These are phyloP conservation scores for Eimeria brunetti DNA, from an alignment of 169 alveolate species.

Conservation along the genomic window DNA sequence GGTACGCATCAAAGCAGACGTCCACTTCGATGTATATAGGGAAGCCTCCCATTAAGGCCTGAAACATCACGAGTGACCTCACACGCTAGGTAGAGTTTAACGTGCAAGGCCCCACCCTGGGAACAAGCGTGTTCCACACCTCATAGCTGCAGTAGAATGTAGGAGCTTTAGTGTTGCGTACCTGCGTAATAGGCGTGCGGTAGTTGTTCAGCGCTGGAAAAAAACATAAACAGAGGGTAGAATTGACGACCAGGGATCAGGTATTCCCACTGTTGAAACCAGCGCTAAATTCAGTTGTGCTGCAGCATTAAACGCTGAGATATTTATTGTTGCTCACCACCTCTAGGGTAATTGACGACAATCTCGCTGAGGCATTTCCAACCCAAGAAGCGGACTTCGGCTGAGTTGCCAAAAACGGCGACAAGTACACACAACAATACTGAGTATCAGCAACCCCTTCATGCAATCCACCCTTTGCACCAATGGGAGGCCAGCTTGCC, in stretches of 20 bases:
- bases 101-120: not conserved
- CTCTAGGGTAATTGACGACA: not conserved
- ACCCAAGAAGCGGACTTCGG: slow-evolving; percentile 68
- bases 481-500: not conserved
- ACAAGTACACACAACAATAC: not conserved
- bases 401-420: not conserved
- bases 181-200: slow-evolving; percentile 54
- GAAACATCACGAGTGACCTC: not conserved
- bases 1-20: slow-evolving; percentile 66
- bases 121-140: not conserved
- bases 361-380: slow-evolving; percentile 52
- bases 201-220: slow-evolving; percentile 15
- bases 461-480: not conserved
- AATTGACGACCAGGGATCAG: not conserved
- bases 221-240: not conserved
- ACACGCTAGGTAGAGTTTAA: not conserved
- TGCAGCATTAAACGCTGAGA: not conserved
- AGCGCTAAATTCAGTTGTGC: not conserved
- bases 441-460: not conserved
- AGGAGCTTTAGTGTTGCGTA: not conserved
- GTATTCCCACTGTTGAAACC: too few relatives aligned
- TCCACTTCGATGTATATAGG: slow-evolving; percentile 71
- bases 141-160: not conserved
- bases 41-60: slow-evolving; percentile 70
- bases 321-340: slow-evolving; percentile 24